A percentile compares a stretch with the other conserved stretches of the same genome.
Evolutionary conservation across 106 monocot species (phyloP).

Genomic region (Ottelia alismoides): DNA sequence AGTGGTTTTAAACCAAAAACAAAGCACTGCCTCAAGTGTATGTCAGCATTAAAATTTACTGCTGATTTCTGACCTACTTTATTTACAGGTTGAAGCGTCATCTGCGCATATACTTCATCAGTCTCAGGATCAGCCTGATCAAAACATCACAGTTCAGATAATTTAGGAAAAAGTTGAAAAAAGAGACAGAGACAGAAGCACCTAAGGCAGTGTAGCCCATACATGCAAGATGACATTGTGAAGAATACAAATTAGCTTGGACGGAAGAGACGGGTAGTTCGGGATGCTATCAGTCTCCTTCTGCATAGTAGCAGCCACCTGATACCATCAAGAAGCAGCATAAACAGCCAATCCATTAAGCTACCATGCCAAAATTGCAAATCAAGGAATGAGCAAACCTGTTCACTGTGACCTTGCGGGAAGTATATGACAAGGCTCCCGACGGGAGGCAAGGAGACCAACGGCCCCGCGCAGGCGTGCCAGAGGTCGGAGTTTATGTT

Average conservation of each 20-base stretch:
- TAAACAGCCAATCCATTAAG: too few relatives aligned
- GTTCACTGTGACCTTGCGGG: constrained; percentile 89
- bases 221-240: constrained; percentile 69
- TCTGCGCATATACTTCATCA: constrained; percentile 88
- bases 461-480: constrained; percentile 96
- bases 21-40: too few relatives aligned
- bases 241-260: constrained; percentile 78
- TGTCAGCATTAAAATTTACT: too few relatives aligned
- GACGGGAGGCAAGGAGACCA: constrained; percentile 62
- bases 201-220: too few relatives aligned
- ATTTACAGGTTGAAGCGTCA: constrained; percentile 94
- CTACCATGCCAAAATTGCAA: too few relatives aligned
- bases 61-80: constrained; percentile 52
- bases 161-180: too few relatives aligned
- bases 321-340: too few relatives aligned
- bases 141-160: too few relatives aligned
- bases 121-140: constrained; percentile 85
- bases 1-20: too few relatives aligned
- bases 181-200: too few relatives aligned
- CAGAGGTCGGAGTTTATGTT: constrained; percentile 78
- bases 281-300: constrained; percentile 63
- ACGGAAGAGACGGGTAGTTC: constrained; percentile 66
- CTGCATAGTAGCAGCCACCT: constrained; percentile 91
- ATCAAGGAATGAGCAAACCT: constrained; percentile 27
- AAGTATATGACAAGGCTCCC: constrained; percentile 89